A percentile compares a stretch with the other conserved stretches of the same genome.
phyloP scores from a whole-genome alignment of 495 filamentous ascomycete genomes.

The Trichoderma parareesei region DNA sequence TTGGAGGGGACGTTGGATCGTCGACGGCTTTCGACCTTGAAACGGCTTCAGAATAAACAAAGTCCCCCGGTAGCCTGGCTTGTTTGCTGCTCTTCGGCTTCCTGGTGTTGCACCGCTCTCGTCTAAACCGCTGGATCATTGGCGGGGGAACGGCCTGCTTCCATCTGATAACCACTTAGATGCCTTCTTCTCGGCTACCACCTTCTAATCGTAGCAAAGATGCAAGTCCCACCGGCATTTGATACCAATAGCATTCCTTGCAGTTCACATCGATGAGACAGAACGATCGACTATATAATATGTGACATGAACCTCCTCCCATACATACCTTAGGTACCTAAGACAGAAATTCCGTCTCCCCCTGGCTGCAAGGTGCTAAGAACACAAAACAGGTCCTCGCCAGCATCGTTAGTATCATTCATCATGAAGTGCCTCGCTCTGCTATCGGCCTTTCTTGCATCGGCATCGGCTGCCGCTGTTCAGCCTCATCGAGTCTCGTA shows the following conservation, averaged over 20 bases:
- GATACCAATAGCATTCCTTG: neutral
- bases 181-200: neutral
- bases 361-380: neutral
- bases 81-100: neutral
- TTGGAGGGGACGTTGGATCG: neutral
- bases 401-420: neutral
- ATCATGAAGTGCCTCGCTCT: neutral
- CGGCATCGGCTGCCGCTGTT: neutral
- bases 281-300: neutral
- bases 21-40: neutral
- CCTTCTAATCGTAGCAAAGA: neutral
- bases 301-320: neutral
- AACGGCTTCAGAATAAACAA: neutral
- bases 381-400: neutral
- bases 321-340: too few species aligned
- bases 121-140: neutral
- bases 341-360: neutral
- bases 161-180: neutral
- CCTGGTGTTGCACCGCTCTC: neutral
- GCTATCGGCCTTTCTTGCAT: neutral
- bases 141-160: neutral
- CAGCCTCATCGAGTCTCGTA: conserved; percentile 25
- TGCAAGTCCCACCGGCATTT: neutral
- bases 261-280: neutral
- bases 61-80: neutral